Evolutionary conservation across 495 filamentous ascomycete species (phyloP), one percentile per base, ranked within the genome.

Genomic region (Lichenothelia convexa): DNA sequence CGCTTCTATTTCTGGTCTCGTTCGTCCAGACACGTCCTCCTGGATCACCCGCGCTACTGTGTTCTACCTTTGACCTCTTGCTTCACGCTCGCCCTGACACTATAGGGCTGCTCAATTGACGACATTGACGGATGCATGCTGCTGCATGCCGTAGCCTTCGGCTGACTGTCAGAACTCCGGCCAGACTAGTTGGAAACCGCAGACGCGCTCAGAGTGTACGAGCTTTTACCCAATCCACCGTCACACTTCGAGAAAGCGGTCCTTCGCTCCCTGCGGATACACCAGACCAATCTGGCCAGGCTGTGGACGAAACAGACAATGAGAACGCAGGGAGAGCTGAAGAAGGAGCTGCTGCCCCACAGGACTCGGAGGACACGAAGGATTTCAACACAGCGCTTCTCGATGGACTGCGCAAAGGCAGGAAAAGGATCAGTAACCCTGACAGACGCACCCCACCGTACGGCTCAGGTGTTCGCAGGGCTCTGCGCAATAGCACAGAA

Each of bases 41-140:
- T n/a, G n/a, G n/a, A n/a, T n/a, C n/a, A n/a, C n/a, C n/a, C n/a
- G n/a, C n/a, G n/a, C n/a, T n/a, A n/a, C n/a, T n/a, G n/a, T n/a
- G n/a, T n/a, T n/a, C n/a, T n/a, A n/a, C n/a, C n/a, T n/a, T n/a
- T n/a, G n/a, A n/a, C n/a, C n/a, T n/a, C n/a, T n/a, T n/a, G n/a
- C n/a, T n/a, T n/a, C n/a, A n/a, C n/a, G n/a, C n/a, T n/a, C n/a
- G n/a, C n/a, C n/a, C n/a, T n/a, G n/a, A n/a, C n/a, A n/a, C n/a
- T n/a, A n/a, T n/a, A n/a, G n/a, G n/a, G n/a, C n/a, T n/a, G n/a
- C n/a, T n/a, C n/a, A n/a, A n/a, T n/a, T n/a, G n/a, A n/a, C n/a
- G n/a, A n/a, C n/a, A n/a, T n/a, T n/a, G n/a, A n/a, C 38, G 38
- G 40, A 50, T 50, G 47, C 45, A 45, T 38, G 45, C 39, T 30